phyloP scores from a whole-genome alignment of 352 stramenopile genomes.

The Phytophthora agathidicida region DNA sequence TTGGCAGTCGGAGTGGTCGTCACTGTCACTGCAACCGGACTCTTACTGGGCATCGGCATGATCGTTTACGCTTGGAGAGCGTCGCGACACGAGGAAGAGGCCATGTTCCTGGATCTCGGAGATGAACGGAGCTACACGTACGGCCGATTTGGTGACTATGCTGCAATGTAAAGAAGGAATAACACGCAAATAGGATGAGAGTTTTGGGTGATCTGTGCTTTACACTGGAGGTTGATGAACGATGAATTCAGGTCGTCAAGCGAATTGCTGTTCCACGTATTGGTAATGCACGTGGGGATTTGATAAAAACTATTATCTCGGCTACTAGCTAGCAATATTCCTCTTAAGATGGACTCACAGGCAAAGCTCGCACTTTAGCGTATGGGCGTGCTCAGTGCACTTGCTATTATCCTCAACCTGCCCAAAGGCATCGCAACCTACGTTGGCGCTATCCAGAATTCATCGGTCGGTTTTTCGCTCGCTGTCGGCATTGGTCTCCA shows the following conservation, averaged over 20 bases:
- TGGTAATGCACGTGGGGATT: no score
- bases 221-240: no score
- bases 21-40: constrained; percentile 26
- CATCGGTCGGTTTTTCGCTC: constrained; percentile 85
- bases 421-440: constrained; percentile 96
- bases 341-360: no score
- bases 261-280: no score
- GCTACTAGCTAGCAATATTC: no score
- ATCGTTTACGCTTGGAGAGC: constrained; percentile 39
- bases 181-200: no score
- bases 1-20: constrained; percentile 35
- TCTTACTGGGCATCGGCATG: constrained; percentile 21
- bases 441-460: constrained; percentile 88
- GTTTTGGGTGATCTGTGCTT: no score
- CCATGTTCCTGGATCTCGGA: constrained; percentile 48
- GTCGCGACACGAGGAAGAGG: constrained; percentile 37
- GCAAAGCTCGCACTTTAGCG: no score
- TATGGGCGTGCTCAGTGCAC: constrained; percentile 91
- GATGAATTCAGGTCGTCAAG: no score
- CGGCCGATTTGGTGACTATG: constrained; percentile 42
- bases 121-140: constrained; percentile 43
- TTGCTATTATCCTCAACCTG: constrained; percentile 97
- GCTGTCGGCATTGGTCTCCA: constrained; percentile 95
- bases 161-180: constrained; percentile 43
- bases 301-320: no score